These are phyloP conservation scores for Tulasnella sp. DNA, from an alignment of 768 basidiomycete genomes.

Conservation along the genomic window DNA sequence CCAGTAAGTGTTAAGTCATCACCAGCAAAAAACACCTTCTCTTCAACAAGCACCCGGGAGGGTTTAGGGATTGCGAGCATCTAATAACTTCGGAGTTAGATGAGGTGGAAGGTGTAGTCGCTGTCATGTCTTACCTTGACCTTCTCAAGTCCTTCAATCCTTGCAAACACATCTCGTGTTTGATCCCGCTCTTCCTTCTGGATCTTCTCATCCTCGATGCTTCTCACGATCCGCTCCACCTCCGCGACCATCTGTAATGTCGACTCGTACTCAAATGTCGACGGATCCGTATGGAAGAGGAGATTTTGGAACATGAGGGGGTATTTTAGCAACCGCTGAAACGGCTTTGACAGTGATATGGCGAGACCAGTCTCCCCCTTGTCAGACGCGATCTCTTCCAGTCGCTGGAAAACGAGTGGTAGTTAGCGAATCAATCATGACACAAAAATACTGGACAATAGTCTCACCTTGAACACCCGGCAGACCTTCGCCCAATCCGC, in stretches of 20 bases:
- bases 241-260: conserved; percentile 95
- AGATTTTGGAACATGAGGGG: conserved; percentile 96
- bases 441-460: background rate
- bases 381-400: conserved; percentile 72
- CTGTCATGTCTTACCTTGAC: conserved; percentile 52
- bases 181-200: conserved; percentile 92
- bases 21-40: conserved; percentile 29
- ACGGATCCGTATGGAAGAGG: conserved; percentile 92
- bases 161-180: conserved; percentile 88
- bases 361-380: conserved; percentile 91
- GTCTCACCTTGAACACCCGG: conserved; percentile 44
- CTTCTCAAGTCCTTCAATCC: conserved; percentile 92
- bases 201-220: conserved; percentile 97
- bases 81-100: conserved; percentile 19
- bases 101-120: background rate
- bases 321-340: conserved; percentile 93
- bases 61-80: conserved; percentile 78
- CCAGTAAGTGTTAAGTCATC: conserved; percentile 26
- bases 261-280: conserved; percentile 93
- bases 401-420: conserved; percentile 26
- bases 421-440: background rate
- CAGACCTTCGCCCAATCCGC: conserved; percentile 71
- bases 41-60: conserved; percentile 77
- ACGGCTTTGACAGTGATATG: conserved; percentile 92
- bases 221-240: conserved; percentile 90